Base-by-base conservation (phyloP, 1,284 basidiomycete species). In the Fomitopsis pinicola region DNA sequence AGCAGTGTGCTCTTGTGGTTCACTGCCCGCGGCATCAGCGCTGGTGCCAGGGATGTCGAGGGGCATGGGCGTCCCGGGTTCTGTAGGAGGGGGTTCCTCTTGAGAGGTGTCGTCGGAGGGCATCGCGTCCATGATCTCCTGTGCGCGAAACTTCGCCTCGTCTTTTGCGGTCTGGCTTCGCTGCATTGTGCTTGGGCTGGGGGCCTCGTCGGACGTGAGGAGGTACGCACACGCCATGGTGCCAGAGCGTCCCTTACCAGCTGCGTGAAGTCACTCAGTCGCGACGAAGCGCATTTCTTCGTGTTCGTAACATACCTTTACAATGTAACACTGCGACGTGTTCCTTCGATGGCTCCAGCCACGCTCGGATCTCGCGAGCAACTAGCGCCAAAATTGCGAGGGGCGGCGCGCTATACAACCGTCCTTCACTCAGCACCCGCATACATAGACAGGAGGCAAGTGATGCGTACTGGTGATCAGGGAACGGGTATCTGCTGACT, bases 321-420 rank as follows among this genome's bases (percentile, higher is more conserved):
- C 94, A 97, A 69, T 97, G 94, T 1, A 96, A 80, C 5, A 95
- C 92, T 5, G 87, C 89, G 15, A 95, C 88, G 53, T 89, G 79
- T 8, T 90, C 83, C 3, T 81, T 76, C 15, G 88, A 86, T 0
- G 82, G 87, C 46, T 82, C 79, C 3, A 96, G 78, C 89, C 91
- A 96, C n/a, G 80, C 76, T 45, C 81, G 82, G 73, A 95, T 93
- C 72, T 94, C 92, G 17, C 89, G 80, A 0, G 89, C 87, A 8
- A 87, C 85, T 14, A 95, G 80, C 5, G 91, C 84, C 58, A 97
- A 80, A 57, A 94, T 80, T 1, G 87, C 83, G n/a, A 96, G 76
- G 0, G 94, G 94, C 6, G 94, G 94, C 2, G 90, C 88, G 72
- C 88, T 91, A 44, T 14, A n/a, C 15, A 2, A 28, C 17, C 7